Evolutionary conservation across 371 early-diverging fungal species (phyloP), one percentile per base, ranked within the genome.

Genomic region (Fennellomyces sp.): DNA sequence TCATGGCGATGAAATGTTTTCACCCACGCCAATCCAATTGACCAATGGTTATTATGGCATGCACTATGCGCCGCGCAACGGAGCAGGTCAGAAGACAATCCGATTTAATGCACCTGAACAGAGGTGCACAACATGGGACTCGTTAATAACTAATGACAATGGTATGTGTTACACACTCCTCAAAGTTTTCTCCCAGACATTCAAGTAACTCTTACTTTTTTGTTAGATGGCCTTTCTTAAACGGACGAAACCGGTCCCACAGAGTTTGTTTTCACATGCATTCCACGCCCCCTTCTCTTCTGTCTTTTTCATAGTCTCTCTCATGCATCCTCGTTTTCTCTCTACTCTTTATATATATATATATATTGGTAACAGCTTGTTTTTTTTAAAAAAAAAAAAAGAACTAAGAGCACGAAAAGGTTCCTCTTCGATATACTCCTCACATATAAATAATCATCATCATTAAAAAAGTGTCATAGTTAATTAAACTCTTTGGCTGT

Each of bases 11-110:
- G 61, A 42, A 19, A 45, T 61, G 61, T 61, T 61, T 28, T 55
- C 55, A 21, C 28, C 38, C 23, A 49, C 61, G n/a, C 61, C 61
- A 4, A 61, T 61, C 27, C 61, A 55, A 29, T 39, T 61, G 48
- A 61, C 61, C 10, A 55, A 48, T 28, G 61, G 61, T 11, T 55
- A 61, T 36, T 54, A 35, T 31, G 38, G 55, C n/a, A 45, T 45
- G 23, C 45, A 45, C 25, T 45, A 45, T 45, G 23, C 25, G 7
- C 45, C 45, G 12, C 17, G 45, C 7, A 45, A 45, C 21, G 3
- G 45, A 11, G 23, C 23, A 21, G 45, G 45, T 45, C 45, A 45
- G 45, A 45, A 45, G 45, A 45, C 45, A 45, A 23, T 25, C 45
- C 23, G 45, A 1, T 45, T 21, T 23, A 45, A 45, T 45, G 45